A percentile compares a stretch with the other conserved stretches of the same genome.
Conservation (phyloP, 129 eudicot genomes). For the Helichrysum umbraculigerum region DNA sequence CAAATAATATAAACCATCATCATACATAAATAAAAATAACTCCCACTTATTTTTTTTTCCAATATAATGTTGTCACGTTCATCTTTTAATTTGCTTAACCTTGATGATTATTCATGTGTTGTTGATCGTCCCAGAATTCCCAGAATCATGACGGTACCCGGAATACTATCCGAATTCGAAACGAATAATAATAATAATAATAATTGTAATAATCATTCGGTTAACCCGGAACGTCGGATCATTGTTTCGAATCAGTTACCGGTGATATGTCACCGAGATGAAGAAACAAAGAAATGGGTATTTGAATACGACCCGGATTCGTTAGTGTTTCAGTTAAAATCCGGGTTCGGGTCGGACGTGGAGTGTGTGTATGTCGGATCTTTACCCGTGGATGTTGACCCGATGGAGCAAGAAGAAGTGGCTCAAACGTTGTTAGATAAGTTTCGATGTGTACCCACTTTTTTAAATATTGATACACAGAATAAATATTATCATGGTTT, state of each 20-base stretch:
- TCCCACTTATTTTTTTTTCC: background rate
- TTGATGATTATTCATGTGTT: conserved; percentile 55
- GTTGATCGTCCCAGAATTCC: conserved; percentile 64
- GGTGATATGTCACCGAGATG: conserved; percentile 37
- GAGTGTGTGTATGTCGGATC: conserved; percentile 75
- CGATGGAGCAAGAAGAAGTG: conserved; percentile 73
- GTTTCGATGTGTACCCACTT: conserved; percentile 80
- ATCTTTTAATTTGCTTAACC: conserved; percentile 66
- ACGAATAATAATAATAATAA: background rate
- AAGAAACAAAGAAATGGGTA: conserved; percentile 50
- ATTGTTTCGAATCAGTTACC: conserved; percentile 83
- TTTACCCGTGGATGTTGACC: conserved; percentile 56
- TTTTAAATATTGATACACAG: conserved; percentile 54
- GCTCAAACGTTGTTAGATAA: conserved; percentile 58
- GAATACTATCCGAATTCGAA: conserved; percentile 61
- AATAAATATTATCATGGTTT: conserved; percentile 79
- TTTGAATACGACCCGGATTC: conserved; percentile 81
- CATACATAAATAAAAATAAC: background rate
- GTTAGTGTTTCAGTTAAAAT: conserved; percentile 63
- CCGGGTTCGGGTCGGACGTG: conserved; percentile 60
- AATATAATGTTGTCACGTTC: conserved; percentile 77
- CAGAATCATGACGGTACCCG: conserved; percentile 57
- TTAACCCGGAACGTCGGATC: conserved; percentile 41
- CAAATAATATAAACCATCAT: background rate
- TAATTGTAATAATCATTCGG: no score